Evolutionary conservation across 257 asterid species (phyloP).

Genomic region (Scutellaria baicalensis): DNA sequence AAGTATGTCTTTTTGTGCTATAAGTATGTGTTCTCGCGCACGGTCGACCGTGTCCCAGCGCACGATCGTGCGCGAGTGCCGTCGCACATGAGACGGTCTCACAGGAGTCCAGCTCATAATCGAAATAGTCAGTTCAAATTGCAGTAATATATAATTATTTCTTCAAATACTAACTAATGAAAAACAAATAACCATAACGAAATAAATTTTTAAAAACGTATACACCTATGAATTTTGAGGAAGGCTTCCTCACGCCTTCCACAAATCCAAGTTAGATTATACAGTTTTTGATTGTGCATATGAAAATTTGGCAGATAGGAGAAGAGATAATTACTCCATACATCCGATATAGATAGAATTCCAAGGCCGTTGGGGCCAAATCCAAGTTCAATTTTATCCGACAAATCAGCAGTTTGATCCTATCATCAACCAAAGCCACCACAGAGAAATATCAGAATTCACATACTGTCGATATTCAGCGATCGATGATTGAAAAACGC

Average conservation of each 20-base stretch:
- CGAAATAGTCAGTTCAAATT: neutral
- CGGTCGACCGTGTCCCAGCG: no score
- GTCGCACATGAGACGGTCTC: no score
- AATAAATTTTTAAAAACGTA: no score
- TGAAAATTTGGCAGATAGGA: neutral
- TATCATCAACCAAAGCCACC: constrained; percentile 20
- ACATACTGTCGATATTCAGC: neutral
- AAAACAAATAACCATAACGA: neutral
- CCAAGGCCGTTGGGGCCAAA: constrained; percentile 88
- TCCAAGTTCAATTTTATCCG: constrained; percentile 68
- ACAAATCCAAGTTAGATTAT: neutral
- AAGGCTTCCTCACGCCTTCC: neutral
- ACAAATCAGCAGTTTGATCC: constrained; percentile 60
- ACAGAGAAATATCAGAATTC: constrained; percentile 10
- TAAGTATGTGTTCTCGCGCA: no score
- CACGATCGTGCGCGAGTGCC: no score
- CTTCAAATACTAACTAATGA: neutral
- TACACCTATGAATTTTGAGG: neutral
- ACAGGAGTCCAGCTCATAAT: no score
- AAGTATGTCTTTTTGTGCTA: no score
- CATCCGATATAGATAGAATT: constrained; percentile 63
- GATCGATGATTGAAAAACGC: neutral
- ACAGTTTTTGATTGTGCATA: neutral
- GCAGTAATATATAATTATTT: neutral
- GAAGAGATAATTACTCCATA: constrained; percentile 24